A percentile compares a stretch with the other conserved stretches of the same genome.
Conservation (phyloP, 2,329 filamentous ascomycete species). For the Mollisia scopiformis region DNA sequence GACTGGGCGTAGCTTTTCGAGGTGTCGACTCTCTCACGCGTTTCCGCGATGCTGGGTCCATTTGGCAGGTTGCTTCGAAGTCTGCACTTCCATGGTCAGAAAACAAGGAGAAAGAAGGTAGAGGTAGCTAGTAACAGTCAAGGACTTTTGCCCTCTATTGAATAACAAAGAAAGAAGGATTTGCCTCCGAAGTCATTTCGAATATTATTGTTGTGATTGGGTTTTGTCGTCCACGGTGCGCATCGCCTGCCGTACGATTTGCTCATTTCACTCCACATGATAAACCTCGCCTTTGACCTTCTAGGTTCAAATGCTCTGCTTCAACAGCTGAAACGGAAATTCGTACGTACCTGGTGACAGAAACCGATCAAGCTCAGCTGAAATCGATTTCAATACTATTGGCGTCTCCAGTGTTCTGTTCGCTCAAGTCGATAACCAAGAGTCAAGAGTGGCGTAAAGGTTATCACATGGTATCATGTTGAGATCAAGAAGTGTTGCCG, state of each 20-base stretch:
- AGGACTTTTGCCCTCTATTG: not conserved
- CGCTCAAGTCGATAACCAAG: too few relatives aligned
- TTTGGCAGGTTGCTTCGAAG: not conserved
- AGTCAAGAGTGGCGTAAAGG: too few relatives aligned
- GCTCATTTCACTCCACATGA: not conserved
- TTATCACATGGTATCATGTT: too few relatives aligned
- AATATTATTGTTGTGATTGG: not conserved
- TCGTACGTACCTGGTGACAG: too few relatives aligned
- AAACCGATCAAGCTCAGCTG: too few relatives aligned
- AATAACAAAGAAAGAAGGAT: not conserved
- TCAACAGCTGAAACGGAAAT: too few relatives aligned
- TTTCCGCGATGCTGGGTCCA: not conserved
- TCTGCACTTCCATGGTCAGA: not conserved
- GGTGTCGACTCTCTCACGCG: not conserved
- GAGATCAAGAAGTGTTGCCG: too few relatives aligned
- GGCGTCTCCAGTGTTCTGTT: too few relatives aligned
- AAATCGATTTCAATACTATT: not conserved
- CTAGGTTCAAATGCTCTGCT: too few relatives aligned
- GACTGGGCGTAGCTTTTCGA: not conserved
- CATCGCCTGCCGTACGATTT: not conserved
- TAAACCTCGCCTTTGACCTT: not conserved
- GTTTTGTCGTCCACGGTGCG: not conserved
- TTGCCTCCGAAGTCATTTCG: not conserved
- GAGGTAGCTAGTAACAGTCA: not conserved
- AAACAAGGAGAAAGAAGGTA: not conserved